Conservation (phyloP, 2,329 filamentous ascomycete genomes). For the Colletotrichum sp. region DNA sequence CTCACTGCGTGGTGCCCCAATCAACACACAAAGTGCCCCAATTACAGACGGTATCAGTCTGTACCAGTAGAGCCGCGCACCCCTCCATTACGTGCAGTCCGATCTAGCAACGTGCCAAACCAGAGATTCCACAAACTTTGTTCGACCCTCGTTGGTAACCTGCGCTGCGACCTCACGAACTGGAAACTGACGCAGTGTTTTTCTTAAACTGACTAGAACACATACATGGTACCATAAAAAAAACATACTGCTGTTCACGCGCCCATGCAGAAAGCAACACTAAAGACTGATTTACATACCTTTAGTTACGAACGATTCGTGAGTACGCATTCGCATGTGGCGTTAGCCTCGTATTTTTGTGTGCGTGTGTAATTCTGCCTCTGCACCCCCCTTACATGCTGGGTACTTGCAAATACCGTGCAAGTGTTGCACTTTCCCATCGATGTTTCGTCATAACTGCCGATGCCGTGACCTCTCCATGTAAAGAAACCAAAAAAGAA, state of each 20-base stretch:
- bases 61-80: neutral
- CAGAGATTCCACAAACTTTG: neutral
- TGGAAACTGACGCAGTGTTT: neutral
- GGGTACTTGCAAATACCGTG: too few relatives aligned
- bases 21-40: neutral
- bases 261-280: neutral
- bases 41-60: neutral
- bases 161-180: neutral
- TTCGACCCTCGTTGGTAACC: neutral
- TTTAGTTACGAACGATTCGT: too few relatives aligned
- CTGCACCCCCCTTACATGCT: too few relatives aligned
- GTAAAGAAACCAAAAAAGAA: neutral
- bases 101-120: neutral
- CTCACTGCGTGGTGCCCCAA: neutral
- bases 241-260: neutral
- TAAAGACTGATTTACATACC: too few relatives aligned
- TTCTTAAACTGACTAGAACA: neutral
- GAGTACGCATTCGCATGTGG: too few relatives aligned
- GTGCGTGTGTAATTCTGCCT: too few relatives aligned
- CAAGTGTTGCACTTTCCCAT: neutral
- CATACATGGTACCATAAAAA: neutral
- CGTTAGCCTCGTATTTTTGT: neutral
- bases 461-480: neutral
- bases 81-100: neutral
- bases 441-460: constrained; percentile 1